Percentiles rank a stretch among this genome's conserved stretches.
Evolutionary conservation across 2,329 filamentous ascomycete species (phyloP).

Genomic region (Exophiala sp.): DNA sequence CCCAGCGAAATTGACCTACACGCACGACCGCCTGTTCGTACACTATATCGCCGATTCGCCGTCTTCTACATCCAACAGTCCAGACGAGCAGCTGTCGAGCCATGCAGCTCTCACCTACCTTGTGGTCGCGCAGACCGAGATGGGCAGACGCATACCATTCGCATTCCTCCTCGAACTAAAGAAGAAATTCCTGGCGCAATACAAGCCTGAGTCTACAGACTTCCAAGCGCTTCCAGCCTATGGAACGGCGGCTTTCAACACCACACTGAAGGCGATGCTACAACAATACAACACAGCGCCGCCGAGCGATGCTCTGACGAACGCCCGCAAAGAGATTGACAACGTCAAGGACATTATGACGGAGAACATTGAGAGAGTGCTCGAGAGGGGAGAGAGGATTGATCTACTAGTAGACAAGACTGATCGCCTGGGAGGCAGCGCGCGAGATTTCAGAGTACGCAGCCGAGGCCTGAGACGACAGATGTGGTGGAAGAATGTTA

Average conservation of each 20-base stretch:
- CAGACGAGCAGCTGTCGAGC: conserved; percentile 26
- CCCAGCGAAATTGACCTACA: conserved; percentile 89
- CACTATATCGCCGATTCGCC: conserved; percentile 90
- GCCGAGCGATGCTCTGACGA: conserved; percentile 75
- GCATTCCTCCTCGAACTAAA: conserved; percentile 89
- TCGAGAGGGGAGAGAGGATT: conserved; percentile 89
- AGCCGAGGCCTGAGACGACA: conserved; percentile 80
- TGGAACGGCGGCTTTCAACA: conserved; percentile 84
- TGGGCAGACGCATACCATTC: conserved; percentile 86
- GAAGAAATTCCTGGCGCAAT: conserved; percentile 74
- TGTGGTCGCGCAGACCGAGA: conserved; percentile 74
- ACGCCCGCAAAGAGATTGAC: conserved; percentile 85
- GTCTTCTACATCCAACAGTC: conserved; percentile 53
- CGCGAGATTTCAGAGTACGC: conserved; percentile 83
- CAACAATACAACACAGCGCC: conserved; percentile 77
- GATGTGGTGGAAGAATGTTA: conserved; percentile 99
- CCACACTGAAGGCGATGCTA: conserved; percentile 71
- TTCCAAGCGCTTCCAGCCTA: conserved; percentile 80
- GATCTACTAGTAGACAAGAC: conserved; percentile 96
- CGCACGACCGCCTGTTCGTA: conserved; percentile 85
- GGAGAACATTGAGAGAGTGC: conserved; percentile 83
- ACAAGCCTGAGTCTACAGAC: conserved; percentile 63
- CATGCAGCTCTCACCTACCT: conserved; percentile 83
- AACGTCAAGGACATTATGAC: conserved; percentile 92
- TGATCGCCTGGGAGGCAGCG: conserved; percentile 80